Evolutionary conservation across 495 filamentous ascomycete genomes (phyloP), one percentile per base, ranked within the genome.

Genomic region (Talaromyces proteolyticus): DNA sequence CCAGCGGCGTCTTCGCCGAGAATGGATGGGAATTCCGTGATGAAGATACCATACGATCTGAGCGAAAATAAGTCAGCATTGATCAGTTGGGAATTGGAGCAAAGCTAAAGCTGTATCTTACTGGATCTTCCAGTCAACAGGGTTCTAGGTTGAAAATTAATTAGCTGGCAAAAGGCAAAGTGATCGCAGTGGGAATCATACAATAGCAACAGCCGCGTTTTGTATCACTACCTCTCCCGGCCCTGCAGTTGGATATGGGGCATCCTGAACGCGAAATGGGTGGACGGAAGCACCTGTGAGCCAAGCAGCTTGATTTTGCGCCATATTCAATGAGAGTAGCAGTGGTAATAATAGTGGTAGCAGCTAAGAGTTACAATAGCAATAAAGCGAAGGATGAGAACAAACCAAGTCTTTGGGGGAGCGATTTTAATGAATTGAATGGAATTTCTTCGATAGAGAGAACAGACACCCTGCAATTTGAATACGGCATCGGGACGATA

Each of bases 1-100:
- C 84, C 83, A 1, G 76, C 67, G 17, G 77, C 59, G 52, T 85
- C 83, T 51, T 56, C 57, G 37, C 82, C 80, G 2, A 82, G 59
- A 42, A 81, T 65, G 20, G 58, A 52, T 0, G 80, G 80, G 42
- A 74, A 81, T 4, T 62, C 62, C 1, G 11, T 14, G 23, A 44
- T 12, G 6, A 11, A 10, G 3, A 1, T 19, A 16, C 16, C 42
- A 16, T 24, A 7, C 1, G 14, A n/a, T 24, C 42, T 44, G n/a
- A n/a, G n/a, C n/a, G n/a, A n/a, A n/a, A n/a, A n/a, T n/a, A n/a
- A n/a, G n/a, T n/a, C n/a, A n/a, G n/a, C n/a, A n/a, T n/a, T n/a
- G n/a, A n/a, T n/a, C n/a, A n/a, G n/a, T n/a, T n/a, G n/a, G n/a
- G n/a, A n/a, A 25, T 44, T 21, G 10, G 14, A 24, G 16, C 22